These are phyloP conservation scores for Teunomyces lycoperdinae DNA, from an alignment of 805 yeast species.

Conservation along the genomic window DNA sequence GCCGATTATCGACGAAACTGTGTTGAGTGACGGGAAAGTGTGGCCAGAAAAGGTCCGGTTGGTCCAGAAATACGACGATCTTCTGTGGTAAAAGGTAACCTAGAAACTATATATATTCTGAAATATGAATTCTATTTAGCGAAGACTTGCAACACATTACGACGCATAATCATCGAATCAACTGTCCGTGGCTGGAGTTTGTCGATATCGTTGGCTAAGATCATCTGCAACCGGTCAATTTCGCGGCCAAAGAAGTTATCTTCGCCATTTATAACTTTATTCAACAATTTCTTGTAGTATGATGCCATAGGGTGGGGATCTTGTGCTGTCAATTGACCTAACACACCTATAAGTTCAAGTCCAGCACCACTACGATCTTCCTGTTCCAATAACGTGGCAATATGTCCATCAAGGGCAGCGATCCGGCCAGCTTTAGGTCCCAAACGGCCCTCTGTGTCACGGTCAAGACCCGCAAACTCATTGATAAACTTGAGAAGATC, in stretches of 20 bases:
- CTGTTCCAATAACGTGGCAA: background rate
- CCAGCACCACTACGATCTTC: background rate
- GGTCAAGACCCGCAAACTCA: constrained; percentile 22
- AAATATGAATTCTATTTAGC: background rate
- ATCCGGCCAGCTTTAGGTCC: constrained; percentile 31
- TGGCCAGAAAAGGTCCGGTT: constrained; percentile 69
- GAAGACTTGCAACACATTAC: constrained; percentile 43
- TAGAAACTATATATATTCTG: background rate
- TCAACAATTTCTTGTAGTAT: constrained; percentile 49
- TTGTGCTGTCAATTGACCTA: background rate
- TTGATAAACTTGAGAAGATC: constrained; percentile 27
- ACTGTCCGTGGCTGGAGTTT: constrained; percentile 38
- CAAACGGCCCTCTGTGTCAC: constrained; percentile 34
- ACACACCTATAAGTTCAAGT: background rate
- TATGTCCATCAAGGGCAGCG: constrained; percentile 16
- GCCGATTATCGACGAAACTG: constrained; percentile 73
- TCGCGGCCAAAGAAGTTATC: constrained; percentile 45
- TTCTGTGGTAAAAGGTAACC: background rate
- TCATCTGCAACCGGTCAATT: constrained; percentile 40
- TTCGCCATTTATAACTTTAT: constrained; percentile 45
- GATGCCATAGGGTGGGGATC: constrained; percentile 18
- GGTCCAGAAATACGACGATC: constrained; percentile 50
- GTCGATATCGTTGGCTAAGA: constrained; percentile 35
- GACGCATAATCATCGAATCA: constrained; percentile 51
- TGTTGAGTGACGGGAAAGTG: constrained; percentile 64